A percentile compares a stretch with the other conserved stretches of the same genome.
These are phyloP conservation scores for Typha latifolia DNA, from an alignment of 176 grass and related monocot species.

Conservation along the genomic window DNA sequence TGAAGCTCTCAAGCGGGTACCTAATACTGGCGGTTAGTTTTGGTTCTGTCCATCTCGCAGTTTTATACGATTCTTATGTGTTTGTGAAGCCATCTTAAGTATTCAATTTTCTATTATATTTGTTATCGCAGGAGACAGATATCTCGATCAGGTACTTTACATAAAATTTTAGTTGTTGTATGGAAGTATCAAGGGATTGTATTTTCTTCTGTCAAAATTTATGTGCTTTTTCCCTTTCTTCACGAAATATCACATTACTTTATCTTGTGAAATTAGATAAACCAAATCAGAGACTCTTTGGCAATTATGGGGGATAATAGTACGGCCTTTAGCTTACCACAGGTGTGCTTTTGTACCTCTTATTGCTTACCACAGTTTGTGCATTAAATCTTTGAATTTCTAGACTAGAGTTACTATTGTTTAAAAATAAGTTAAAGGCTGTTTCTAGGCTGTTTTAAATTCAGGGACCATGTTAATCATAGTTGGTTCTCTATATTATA, in stretches of 20 bases:
- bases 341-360: constrained; percentile 34
- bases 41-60: not conserved
- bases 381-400: not conserved
- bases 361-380: not conserved
- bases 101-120: constrained; percentile 25
- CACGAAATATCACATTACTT: constrained; percentile 2
- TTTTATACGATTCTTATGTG: constrained; percentile 7
- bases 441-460: too few species aligned
- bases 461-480: too few species aligned
- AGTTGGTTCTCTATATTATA: too few species aligned
- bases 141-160: constrained; percentile 74
- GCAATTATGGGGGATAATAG: constrained; percentile 81
- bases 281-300: constrained; percentile 91
- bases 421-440: not conserved
- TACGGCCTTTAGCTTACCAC: constrained; percentile 92
- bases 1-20: constrained; percentile 71
- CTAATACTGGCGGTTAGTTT: constrained; percentile 67
- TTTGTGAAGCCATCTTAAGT: not conserved
- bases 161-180: constrained; percentile 14
- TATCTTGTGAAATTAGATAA: constrained; percentile 51
- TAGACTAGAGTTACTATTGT: not conserved
- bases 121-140: constrained; percentile 63
- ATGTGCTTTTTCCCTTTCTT: not conserved
- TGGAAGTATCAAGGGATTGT: constrained; percentile 19
- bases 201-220: not conserved